phyloP scores from a whole-genome alignment of 2,329 filamentous ascomycete genomes.

The Chrysoporthe deuterocubensis region DNA sequence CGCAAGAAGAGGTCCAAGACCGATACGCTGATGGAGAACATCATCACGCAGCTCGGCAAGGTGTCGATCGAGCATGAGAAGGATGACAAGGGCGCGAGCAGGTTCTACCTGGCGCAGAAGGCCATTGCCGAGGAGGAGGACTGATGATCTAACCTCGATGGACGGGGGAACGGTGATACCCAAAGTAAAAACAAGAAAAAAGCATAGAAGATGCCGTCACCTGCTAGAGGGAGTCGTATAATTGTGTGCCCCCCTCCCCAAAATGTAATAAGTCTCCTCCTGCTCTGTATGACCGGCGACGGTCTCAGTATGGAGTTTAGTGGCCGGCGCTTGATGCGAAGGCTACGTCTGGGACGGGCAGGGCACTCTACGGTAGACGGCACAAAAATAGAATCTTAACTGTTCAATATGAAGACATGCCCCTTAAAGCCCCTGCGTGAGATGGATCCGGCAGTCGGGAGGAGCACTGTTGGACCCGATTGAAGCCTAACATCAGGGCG shows the following conservation, averaged over 20 bases:
- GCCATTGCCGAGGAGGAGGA: slow-evolving; percentile 30
- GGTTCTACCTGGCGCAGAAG: slow-evolving; percentile 40
- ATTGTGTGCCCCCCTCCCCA: not conserved
- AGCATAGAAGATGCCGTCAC: not conserved
- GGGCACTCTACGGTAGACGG: slow-evolving; percentile 8
- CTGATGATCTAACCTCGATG: not conserved
- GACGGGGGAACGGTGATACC: not conserved
- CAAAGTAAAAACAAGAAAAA: not conserved
- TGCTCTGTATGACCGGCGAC: not conserved
- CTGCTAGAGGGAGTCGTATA: not conserved
- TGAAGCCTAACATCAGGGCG: not conserved
- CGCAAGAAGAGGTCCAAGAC: slow-evolving; percentile 63
- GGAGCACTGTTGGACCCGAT: not conserved
- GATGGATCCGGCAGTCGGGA: not conserved
- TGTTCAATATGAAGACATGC: not conserved
- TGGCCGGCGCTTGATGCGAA: slow-evolving; percentile 19
- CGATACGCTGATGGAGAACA: slow-evolving; percentile 69
- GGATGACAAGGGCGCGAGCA: slow-evolving; percentile 50
- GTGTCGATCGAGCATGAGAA: slow-evolving; percentile 62
- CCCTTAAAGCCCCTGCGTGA: not conserved
- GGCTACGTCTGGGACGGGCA: slow-evolving; percentile 1
- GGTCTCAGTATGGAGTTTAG: not conserved
- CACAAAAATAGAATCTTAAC: slow-evolving; percentile 11
- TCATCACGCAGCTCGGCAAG: slow-evolving; percentile 67
- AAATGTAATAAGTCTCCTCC: no score